A percentile compares a stretch with the other conserved stretches of the same genome.
phyloP scores from a whole-genome alignment of 176 grass and related monocot species.

The Eleusine coracana region DNA sequence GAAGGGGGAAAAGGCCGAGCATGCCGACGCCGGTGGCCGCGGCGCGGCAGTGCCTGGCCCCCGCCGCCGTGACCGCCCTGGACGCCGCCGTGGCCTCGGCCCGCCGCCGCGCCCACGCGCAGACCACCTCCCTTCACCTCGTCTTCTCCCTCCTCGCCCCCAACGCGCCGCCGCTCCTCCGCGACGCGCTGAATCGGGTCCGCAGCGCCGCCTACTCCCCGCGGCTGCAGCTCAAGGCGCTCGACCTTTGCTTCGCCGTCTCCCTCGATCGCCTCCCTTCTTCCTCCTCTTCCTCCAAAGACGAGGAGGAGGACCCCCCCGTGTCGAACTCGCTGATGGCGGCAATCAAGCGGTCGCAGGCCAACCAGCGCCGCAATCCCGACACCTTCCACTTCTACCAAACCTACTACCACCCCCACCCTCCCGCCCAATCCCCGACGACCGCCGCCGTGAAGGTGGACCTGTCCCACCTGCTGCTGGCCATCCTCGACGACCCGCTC shows the following conservation, averaged over 20 bases:
- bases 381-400: conserved; percentile 87
- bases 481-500: conserved; percentile 89
- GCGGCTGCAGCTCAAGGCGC: conserved; percentile 87
- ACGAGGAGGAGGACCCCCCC: conserved; percentile 44
- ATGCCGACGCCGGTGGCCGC: conserved; percentile 83
- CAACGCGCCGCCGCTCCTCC: conserved; percentile 50
- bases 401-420: neutral
- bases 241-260: conserved; percentile 80
- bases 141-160: conserved; percentile 54
- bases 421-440: neutral
- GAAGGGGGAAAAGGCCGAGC: no score
- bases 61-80: conserved; percentile 35
- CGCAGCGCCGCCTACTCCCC: conserved; percentile 73
- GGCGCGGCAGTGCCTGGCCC: conserved; percentile 51
- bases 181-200: conserved; percentile 68
- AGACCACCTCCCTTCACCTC: conserved; percentile 93
- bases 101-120: conserved; percentile 54
- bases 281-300: neutral
- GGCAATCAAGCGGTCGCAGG: conserved; percentile 89
- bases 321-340: conserved; percentile 94
- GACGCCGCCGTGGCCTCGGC: conserved; percentile 48
- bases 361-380: conserved; percentile 73
- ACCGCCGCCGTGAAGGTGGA: conserved; percentile 74
- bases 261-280: conserved; percentile 75
- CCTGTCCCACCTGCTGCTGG: conserved; percentile 73